A percentile compares a stretch with the other conserved stretches of the same genome.
phyloP scores from a whole-genome alignment of 306 rosid genomes.

The Fragaria iinumae region DNA sequence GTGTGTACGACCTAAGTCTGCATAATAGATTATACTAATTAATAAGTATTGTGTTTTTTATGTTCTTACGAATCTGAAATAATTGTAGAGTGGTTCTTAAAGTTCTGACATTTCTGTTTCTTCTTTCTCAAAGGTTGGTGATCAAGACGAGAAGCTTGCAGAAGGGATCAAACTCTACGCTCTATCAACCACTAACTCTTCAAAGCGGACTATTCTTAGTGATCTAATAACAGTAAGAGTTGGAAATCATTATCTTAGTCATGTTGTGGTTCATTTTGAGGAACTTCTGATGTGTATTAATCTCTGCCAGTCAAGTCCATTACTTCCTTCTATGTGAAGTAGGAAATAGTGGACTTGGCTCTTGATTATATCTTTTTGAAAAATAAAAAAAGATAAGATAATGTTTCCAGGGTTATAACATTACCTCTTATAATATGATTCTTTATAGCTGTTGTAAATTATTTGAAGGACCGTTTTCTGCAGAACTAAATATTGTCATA shows the following conservation, averaged over 20 bases:
- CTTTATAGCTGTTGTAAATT: neutral
- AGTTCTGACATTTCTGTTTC: slow-evolving; percentile 12
- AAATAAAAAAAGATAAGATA: neutral
- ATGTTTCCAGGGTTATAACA: too few species aligned
- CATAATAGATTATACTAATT: neutral
- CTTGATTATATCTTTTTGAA: neutral
- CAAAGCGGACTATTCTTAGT: slow-evolving; percentile 90
- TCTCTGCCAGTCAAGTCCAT: neutral
- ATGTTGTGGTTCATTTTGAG: slow-evolving; percentile 18
- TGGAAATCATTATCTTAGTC: slow-evolving; percentile 12
- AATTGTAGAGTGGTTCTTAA: slow-evolving; percentile 4
- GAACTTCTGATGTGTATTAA: neutral
- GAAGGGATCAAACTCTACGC: slow-evolving; percentile 96
- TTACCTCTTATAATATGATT: neutral
- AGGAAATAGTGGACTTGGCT: neutral
- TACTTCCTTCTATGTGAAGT: neutral
- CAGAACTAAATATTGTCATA: slow-evolving; percentile 23
- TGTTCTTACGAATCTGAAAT: neutral
- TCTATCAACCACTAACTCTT: slow-evolving; percentile 74
- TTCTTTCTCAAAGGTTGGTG: slow-evolving; percentile 69
- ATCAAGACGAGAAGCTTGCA: slow-evolving; percentile 91
- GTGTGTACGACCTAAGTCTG: neutral
- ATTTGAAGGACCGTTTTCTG: neutral
- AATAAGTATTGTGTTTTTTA: neutral
- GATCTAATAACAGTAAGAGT: slow-evolving; percentile 84